Base-by-base conservation (phyloP, 805 yeast species). In the Hemisphaericaspora nanyangensis region DNA sequence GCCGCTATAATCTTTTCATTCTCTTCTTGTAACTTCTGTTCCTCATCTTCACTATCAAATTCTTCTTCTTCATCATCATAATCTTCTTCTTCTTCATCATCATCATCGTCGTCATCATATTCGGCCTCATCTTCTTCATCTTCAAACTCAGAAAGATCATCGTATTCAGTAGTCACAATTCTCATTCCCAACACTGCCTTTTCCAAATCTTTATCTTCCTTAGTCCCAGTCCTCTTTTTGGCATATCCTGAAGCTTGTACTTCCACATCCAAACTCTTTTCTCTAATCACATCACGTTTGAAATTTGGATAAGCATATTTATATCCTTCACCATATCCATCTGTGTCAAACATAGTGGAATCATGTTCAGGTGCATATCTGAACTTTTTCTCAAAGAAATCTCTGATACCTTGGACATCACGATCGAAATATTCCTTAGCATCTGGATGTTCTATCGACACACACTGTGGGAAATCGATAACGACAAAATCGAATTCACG, bases 381-480 rank as follows among this genome's bases (percentile, higher is more conserved):
- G 50, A 91, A 76, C 59, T 85, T 85, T 58, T 79, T 80, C 44
- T 72, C 80, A 65, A 93, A 93, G 55, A 91, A 93, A 33, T 80
- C 72, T 46, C 89, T 74, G 38, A 93, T 81, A 61, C 98, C 90
- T 41, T 87, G 85, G 17, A 93, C 95, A 63, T 93, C 99, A 65
- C 99, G 76, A 51, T 86, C 79, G 61, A 93, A 93, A 60, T 87
- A 90, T 41, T 73, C 76, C 46, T 82, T 82, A 6, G 98, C 97
- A 58, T 93, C 96, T 3, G 70, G 72, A 56, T 93, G 99, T 48
- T 85, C 90, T 33, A 86, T 85, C 17, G 96, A 87, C 13, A 93
- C 85, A 78, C 97, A 91, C 63, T 93, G 99, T 3, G 99, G 99
- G 71, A 93, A 93, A 72, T 93, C 99, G 53, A 93, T 91, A 19